These are phyloP conservation scores for Aspergillus sp. DNA, from an alignment of 2,329 filamentous ascomycete genomes.

Conservation along the genomic window DNA sequence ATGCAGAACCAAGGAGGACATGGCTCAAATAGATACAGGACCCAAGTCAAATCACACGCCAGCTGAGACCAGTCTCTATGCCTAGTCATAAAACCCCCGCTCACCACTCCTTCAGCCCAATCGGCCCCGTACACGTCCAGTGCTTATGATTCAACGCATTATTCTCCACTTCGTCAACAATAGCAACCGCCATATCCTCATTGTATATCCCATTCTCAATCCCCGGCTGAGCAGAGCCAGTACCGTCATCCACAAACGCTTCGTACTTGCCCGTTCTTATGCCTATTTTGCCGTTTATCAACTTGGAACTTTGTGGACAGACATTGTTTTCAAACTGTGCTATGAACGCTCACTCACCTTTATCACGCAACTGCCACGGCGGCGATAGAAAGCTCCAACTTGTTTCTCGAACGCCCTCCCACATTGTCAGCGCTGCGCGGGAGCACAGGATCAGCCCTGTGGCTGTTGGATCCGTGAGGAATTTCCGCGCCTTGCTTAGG, in stretches of 20 bases:
- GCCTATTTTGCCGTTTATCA: no score
- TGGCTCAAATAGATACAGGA: no score
- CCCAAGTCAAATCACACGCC: no score
- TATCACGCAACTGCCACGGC: neutral
- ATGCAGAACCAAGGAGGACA: no score
- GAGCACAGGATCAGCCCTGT: neutral
- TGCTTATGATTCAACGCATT: neutral
- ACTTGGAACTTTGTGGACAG: no score
- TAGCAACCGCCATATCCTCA: neutral
- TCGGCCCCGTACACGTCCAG: neutral
- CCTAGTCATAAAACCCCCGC: no score
- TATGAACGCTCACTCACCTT: no score
- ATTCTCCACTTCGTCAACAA: neutral
- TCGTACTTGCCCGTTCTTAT: neutral
- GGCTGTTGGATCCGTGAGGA: neutral
- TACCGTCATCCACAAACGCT: neutral
- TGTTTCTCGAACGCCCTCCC: neutral
- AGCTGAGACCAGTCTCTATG: no score
- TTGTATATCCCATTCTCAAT: neutral
- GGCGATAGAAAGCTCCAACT: neutral
- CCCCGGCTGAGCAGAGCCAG: neutral
- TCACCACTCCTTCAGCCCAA: neutral
- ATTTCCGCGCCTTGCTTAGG: neutral
- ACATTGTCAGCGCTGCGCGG: neutral
- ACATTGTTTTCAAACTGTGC: no score